A percentile compares a stretch with the other conserved stretches of the same genome.
Evolutionary conservation across 495 filamentous ascomycete species (phyloP).

Genomic region (Niebla homalea): DNA sequence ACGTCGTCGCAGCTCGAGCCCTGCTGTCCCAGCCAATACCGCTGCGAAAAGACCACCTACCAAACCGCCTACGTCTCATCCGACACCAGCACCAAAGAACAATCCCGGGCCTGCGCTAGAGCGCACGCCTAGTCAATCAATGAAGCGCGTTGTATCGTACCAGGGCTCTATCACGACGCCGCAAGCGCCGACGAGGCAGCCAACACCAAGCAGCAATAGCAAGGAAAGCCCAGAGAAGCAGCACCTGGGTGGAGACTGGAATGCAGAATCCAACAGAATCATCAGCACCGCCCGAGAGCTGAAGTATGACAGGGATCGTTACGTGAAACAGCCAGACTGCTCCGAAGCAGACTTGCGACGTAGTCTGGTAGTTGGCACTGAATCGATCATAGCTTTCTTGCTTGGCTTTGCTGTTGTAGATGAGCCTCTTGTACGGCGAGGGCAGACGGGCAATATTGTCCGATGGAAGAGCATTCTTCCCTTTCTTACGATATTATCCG

Average conservation of each 20-base stretch:
- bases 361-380: constrained; percentile 31
- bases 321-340: constrained; percentile 21
- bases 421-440: constrained; percentile 22
- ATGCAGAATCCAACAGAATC: constrained; percentile 32
- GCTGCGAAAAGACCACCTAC: neutral
- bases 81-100: neutral
- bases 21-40: neutral
- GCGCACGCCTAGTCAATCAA: constrained; percentile 2
- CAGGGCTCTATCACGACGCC: constrained; percentile 24
- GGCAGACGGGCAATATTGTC: constrained; percentile 28
- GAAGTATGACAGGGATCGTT: constrained; percentile 35
- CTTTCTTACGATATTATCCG: constrained; percentile 32
- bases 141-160: constrained; percentile 19
- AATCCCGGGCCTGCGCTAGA: neutral
- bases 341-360: constrained; percentile 26
- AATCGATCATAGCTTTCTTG: constrained; percentile 37
- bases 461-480: constrained; percentile 38
- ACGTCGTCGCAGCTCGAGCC: neutral
- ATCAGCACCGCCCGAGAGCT: constrained; percentile 31
- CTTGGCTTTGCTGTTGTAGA: constrained; percentile 36
- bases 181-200: constrained; percentile 18
- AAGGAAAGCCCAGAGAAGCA: constrained; percentile 19
- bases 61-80: neutral
- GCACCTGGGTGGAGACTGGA: constrained; percentile 30
- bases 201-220: constrained; percentile 18